Evolutionary conservation across 371 early-diverging fungal species (phyloP), one percentile per base, ranked within the genome.

Genomic region (Haplosporangium sp.): DNA sequence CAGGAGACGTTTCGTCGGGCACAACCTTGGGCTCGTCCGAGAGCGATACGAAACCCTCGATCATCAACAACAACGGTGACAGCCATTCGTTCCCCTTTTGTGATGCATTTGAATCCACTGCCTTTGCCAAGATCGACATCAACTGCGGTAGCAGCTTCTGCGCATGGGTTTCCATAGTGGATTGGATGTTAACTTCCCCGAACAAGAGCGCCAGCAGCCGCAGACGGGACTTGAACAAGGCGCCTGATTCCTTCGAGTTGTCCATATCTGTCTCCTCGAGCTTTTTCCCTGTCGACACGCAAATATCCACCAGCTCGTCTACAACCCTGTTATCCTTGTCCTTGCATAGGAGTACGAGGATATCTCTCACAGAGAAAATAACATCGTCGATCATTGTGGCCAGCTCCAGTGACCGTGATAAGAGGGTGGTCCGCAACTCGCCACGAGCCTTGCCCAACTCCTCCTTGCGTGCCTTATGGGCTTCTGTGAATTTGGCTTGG

Each of bases 321-420:
- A 93, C 67, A 16, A 90, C 81, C 20, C 69, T 59, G 40, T 70
- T 82, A 10, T 85, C 80, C n/a, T 82, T 79, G 37, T 83, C 82
- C 20, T 85, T 81, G 54, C 83, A 74, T 70, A 90, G 53, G 2
- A 87, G 58, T 0, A 84, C 81, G 12, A 89, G 66, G 20, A 93
- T 80, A 47, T 94, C 93, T 41, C 92, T 90, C 20, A 93, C 81
- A 51, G 89, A 87, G 69, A 93, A 90, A 16, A 93, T 86, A 1
- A 87, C 73, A 64, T 91, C 92, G 29, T 92, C 90, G 48, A 91
- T 82, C 57, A 82, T 62, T 58, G 90, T 90, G 1, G 92, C 67
- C 21, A 96, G 68, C 13, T 83, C 84, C 23, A 95, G 67, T 0
- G 86, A 74, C 2, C 88, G 70, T 0, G 73, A 62, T 5, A 89